phyloP scores from a whole-genome alignment of 2,329 filamentous ascomycete genomes.

The Aspergillus sp. region DNA sequence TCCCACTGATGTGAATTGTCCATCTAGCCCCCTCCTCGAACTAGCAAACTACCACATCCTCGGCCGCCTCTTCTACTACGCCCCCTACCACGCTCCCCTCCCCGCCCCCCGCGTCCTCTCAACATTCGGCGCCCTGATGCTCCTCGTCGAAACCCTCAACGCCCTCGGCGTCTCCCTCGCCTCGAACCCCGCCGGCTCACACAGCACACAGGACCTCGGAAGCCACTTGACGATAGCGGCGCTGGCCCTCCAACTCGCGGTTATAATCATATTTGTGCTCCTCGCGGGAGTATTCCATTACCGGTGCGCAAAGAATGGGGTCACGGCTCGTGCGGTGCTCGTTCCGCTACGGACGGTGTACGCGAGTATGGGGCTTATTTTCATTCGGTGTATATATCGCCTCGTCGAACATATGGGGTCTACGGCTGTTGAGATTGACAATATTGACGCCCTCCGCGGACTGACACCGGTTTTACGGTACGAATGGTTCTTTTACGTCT shows the following conservation, averaged over 20 bases:
- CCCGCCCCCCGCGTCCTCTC: slow-evolving; percentile 52
- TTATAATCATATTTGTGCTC: slow-evolving; percentile 25
- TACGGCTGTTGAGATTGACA: slow-evolving; percentile 44
- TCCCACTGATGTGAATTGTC: slow-evolving; percentile 13
- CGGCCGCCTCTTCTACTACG: slow-evolving; percentile 63
- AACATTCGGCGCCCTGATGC: slow-evolving; percentile 54
- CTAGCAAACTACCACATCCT: slow-evolving; percentile 67
- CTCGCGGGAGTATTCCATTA: slow-evolving; percentile 23
- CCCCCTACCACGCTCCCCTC: slow-evolving; percentile 62
- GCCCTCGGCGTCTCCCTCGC: slow-evolving; percentile 42
- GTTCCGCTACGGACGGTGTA: slow-evolving; percentile 55
- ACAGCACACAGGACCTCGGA: slow-evolving; percentile 39
- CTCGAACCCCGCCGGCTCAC: slow-evolving; percentile 53
- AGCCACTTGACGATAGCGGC: slow-evolving; percentile 55
- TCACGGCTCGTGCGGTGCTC: background rate
- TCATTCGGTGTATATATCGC: slow-evolving; percentile 59
- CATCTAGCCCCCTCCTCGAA: slow-evolving; percentile 61
- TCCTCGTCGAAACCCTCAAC: slow-evolving; percentile 48
- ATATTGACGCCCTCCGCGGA: slow-evolving; percentile 27
- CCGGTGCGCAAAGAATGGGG: slow-evolving; percentile 15
- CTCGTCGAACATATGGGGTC: slow-evolving; percentile 61
- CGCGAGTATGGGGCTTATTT: slow-evolving; percentile 53
- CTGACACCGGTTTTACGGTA: slow-evolving; percentile 57
- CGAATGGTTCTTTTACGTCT: slow-evolving; percentile 65
- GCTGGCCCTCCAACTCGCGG: slow-evolving; percentile 35